phyloP scores from a whole-genome alignment of 116 monocot genomes.

The Papilionanthe hybrid region DNA sequence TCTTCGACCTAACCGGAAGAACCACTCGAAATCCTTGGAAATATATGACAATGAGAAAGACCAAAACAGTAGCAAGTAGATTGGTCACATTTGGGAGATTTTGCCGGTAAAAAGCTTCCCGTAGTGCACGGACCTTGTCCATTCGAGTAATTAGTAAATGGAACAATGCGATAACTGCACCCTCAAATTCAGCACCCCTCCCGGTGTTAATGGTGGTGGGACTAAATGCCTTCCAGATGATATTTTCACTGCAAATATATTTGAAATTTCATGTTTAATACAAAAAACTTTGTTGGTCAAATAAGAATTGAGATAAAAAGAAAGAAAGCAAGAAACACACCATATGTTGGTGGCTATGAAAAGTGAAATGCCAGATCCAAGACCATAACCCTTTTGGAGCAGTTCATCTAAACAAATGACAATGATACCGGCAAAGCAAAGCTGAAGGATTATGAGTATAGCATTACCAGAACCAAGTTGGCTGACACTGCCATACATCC shows the following conservation, averaged over 20 bases:
- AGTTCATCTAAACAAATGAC: constrained; percentile 50
- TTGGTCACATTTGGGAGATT: constrained; percentile 52
- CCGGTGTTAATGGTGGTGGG: constrained; percentile 34
- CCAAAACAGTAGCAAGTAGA: constrained; percentile 41
- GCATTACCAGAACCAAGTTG: constrained; percentile 33
- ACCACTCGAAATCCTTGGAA: constrained; percentile 55
- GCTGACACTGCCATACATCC: constrained; percentile 28
- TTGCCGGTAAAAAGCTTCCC: constrained; percentile 48
- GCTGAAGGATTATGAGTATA: constrained; percentile 27
- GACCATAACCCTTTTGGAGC: constrained; percentile 30
- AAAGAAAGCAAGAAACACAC: constrained; percentile 5
- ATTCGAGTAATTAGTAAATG: constrained; percentile 43
- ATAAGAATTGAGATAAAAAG: not conserved
- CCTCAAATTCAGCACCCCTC: constrained; percentile 41
- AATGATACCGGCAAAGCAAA: constrained; percentile 38
- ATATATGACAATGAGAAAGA: constrained; percentile 46
- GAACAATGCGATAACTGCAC: constrained; percentile 51
- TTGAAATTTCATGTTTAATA: not conserved
- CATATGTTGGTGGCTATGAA: constrained; percentile 49
- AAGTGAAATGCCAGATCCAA: constrained; percentile 32
- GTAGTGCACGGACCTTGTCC: constrained; percentile 43
- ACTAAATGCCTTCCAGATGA: constrained; percentile 51
- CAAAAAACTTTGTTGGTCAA: not conserved
- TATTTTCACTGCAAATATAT: constrained; percentile 30
- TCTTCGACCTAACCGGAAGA: constrained; percentile 30